Evolutionary conservation across 768 basidiomycete species (phyloP).

Genomic region (Wakefieldia striispora): DNA sequence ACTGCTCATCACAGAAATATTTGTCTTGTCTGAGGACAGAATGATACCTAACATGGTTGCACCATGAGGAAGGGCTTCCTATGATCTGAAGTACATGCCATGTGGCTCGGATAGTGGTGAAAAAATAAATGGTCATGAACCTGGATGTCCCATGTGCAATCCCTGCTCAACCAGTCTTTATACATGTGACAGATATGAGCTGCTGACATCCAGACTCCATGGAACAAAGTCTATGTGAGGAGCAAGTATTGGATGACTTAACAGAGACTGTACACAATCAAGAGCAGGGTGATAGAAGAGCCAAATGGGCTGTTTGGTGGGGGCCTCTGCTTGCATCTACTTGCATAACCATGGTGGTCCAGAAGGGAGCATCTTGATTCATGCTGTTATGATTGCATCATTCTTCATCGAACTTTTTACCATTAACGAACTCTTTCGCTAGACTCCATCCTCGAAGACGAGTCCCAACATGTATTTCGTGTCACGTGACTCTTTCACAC

Average conservation of each 20-base stretch:
- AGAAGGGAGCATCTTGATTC: background rate
- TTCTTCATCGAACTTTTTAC: too few relatives aligned
- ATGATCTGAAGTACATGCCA: slow-evolving; percentile 35
- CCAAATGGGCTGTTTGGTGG: slow-evolving; percentile 23
- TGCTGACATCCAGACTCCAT: slow-evolving; percentile 10
- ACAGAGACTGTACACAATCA: too few relatives aligned
- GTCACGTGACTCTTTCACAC: too few relatives aligned
- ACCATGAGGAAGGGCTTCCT: slow-evolving; percentile 6
- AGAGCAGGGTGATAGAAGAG: slow-evolving; percentile 31
- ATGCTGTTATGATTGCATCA: too few relatives aligned
- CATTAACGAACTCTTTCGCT: too few relatives aligned
- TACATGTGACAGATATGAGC: slow-evolving; percentile 12
- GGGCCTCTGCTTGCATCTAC: background rate
- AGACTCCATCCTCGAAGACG: too few relatives aligned
- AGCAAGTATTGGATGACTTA: slow-evolving; percentile 22
- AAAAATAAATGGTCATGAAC: slow-evolving; percentile 4
- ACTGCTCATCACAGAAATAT: slow-evolving; percentile 3
- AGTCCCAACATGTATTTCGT: too few relatives aligned
- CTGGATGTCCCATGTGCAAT: slow-evolving; percentile 28
- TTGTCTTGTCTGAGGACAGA: slow-evolving; percentile 10
- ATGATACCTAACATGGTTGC: slow-evolving; percentile 1
- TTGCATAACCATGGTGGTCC: slow-evolving; percentile 3
- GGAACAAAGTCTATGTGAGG: slow-evolving; percentile 25
- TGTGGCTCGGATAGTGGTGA: slow-evolving; percentile 17
- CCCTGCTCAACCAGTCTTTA: slow-evolving; percentile 4